Conservation (phyloP, 495 filamentous ascomycete genomes). For the Neurospora tetraspora region DNA sequence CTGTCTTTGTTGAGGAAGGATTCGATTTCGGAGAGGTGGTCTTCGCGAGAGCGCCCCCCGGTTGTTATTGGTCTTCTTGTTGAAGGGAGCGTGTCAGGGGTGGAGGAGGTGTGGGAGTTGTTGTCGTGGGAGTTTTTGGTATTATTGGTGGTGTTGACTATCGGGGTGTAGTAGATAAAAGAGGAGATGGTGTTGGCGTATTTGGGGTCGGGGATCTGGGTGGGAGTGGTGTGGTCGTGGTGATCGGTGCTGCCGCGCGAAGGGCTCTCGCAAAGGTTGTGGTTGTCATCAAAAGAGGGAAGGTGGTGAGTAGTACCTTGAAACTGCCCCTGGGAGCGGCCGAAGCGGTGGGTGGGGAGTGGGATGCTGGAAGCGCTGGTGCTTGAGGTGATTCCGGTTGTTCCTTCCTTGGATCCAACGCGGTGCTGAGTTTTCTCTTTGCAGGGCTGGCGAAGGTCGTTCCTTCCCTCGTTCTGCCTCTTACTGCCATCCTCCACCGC, state of each 20-base stretch:
- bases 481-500: not conserved
- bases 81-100: not conserved
- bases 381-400: not conserved
- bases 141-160: not conserved
- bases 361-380: not conserved
- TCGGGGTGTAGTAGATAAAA: not conserved
- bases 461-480: not conserved
- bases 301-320: no score
- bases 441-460: not conserved
- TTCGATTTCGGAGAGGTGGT: not conserved
- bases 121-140: not conserved
- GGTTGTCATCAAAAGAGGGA: no score
- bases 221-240: not conserved
- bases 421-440: not conserved
- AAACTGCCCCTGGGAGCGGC: not conserved
- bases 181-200: not conserved
- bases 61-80: not conserved
- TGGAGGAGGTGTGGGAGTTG: no score
- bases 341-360: not conserved
- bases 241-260: no score
- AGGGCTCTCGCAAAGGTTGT: no score
- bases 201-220: not conserved
- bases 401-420: not conserved
- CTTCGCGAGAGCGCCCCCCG: not conserved
- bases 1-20: not conserved